Conservation (phyloP, 192 early-diverging fungal genomes). For the Spinellus fusiger region DNA sequence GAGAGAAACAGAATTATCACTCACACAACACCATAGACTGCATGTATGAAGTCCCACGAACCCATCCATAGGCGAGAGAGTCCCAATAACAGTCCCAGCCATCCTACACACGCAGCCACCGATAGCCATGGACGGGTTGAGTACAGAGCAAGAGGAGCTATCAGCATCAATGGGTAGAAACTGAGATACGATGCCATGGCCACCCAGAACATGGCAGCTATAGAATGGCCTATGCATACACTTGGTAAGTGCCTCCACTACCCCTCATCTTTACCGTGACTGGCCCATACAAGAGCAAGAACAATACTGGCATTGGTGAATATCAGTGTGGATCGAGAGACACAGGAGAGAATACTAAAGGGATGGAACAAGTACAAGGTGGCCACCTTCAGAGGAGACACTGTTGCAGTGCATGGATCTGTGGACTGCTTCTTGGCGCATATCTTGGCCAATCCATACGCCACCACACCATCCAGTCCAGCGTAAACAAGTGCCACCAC, state of each 20-base stretch:
- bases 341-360: conserved; percentile 64
- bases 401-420: conserved; percentile 21
- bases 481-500: conserved; percentile 52
- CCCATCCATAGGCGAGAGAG: conserved; percentile 56
- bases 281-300: conserved; percentile 63
- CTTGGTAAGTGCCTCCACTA: background rate
- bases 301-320: conserved; percentile 76
- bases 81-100: conserved; percentile 40
- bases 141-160: conserved; percentile 51
- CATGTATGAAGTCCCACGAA: conserved; percentile 62
- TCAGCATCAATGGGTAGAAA: conserved; percentile 82
- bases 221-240: conserved; percentile 37
- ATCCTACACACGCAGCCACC: conserved; percentile 22
- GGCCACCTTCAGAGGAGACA: conserved; percentile 20
- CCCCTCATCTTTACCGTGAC: conserved; percentile 33
- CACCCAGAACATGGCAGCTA: conserved; percentile 59
- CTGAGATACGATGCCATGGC: conserved; percentile 80
- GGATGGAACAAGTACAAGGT: conserved; percentile 79
- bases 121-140: too few relatives aligned
- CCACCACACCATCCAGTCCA: conserved; percentile 59
- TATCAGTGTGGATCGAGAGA: conserved; percentile 67
- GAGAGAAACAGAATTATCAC: background rate
- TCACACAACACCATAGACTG: conserved; percentile 73
- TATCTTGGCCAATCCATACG: conserved; percentile 53
- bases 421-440: conserved; percentile 35